Evolutionary conservation across 2,329 filamentous ascomycete species (phyloP), one percentile per base, ranked within the genome.

Genomic region (Claviceps sp.): DNA sequence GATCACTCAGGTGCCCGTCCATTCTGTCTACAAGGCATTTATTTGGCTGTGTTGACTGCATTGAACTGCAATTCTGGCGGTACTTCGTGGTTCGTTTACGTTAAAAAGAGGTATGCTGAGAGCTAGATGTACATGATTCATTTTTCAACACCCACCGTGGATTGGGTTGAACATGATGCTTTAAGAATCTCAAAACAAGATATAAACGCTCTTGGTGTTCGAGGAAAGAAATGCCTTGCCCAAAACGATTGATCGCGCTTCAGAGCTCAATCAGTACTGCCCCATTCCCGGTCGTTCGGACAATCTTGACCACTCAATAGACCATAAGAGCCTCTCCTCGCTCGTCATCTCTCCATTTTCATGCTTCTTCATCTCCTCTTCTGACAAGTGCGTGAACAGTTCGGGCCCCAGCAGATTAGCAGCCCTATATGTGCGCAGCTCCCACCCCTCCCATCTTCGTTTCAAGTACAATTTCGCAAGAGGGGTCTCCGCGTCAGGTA

Each of bases 221-320:
- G 9, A 34, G 29, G 11, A 11, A 11, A 16, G 17, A 43, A 4
- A 16, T 22, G 17, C 20, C 17, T 42, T 22, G 11, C 40, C 17
- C 17, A 9, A 17, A 20, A 22, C 29, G 29, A 22, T 37, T 1
- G 9, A 38, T 11, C 29, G 29, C 29, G 29, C 29, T 6, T 23
- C 39, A 22, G 44, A 37, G 17, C 11, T 34, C 26, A 17, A 45
- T 50, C 49, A 67, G 43, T 59, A 57, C 45, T 20, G 20, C 20
- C 55, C 55, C 13, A 47, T 57, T 52, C 56, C 3, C 47, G 40
- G 47, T 66, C 59, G 11, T 29, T 34, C 29, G 3, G 61, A 64
- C 40, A 68, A 50, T 17, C 59, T 60, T n/a, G 62, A 58, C 61
- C 65, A 68, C 54, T 68, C 66, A 57, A 60, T 54, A 11, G 63